phyloP scores from a whole-genome alignment of 2,329 filamentous ascomycete species.

The Orbilia blumenaviensis region DNA sequence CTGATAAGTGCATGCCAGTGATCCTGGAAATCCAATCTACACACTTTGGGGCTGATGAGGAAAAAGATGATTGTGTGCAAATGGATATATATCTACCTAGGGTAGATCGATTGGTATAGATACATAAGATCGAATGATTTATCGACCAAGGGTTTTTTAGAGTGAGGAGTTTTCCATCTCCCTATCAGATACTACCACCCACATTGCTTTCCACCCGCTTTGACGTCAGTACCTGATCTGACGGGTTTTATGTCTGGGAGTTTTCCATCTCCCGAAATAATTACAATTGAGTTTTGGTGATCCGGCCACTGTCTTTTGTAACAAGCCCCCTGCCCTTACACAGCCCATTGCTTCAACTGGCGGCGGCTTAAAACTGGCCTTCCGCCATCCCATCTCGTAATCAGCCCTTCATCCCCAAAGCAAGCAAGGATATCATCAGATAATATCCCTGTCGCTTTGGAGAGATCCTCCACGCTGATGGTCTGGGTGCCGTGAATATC shows the following conservation, averaged over 20 bases:
- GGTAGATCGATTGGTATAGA: not conserved
- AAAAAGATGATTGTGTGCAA: too few relatives aligned
- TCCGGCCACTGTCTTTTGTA: not conserved
- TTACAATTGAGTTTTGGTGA: not conserved
- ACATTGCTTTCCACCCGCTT: not conserved
- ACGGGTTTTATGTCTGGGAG: not conserved
- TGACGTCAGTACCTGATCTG: not conserved
- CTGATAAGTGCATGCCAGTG: too few relatives aligned
- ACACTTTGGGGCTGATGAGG: too few relatives aligned
- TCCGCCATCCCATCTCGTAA: constrained; percentile 14
- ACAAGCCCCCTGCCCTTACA: not conserved
- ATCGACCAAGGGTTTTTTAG: not conserved
- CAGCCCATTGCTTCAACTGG: constrained; percentile 7
- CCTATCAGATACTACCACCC: not conserved
- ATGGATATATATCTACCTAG: too few relatives aligned
- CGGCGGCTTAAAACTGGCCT: constrained; percentile 5
- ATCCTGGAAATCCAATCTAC: too few relatives aligned
- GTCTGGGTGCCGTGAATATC: not conserved
- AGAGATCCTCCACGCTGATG: constrained; percentile 25
- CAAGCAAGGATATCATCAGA: constrained; percentile 28
- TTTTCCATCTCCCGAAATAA: not conserved
- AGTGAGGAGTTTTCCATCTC: not conserved
- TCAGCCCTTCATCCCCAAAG: constrained; percentile 1
- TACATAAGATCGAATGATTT: not conserved
- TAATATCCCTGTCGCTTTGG: constrained; percentile 20